Percentiles rank a stretch among this genome's conserved stretches.
phyloP scores from a whole-genome alignment of 169 alveolate genomes.

The Cystoisospora suis region DNA sequence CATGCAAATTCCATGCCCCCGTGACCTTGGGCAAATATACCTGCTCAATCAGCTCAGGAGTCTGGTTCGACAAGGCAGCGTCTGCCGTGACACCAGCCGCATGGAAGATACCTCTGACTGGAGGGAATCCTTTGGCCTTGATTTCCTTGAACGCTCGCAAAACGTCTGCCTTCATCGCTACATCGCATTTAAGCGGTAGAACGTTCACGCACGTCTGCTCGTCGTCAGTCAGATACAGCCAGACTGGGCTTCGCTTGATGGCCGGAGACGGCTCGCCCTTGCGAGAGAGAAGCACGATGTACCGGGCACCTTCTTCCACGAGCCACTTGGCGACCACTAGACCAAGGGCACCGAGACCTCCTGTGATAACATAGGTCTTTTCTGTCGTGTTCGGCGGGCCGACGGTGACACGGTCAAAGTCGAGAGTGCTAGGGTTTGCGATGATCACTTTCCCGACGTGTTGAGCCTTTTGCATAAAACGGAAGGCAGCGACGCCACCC shows the following conservation, averaged over 20 bases:
- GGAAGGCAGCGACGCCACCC: conserved; percentile 71
- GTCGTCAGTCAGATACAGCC: conserved; percentile 40
- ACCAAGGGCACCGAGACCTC: conserved; percentile 71
- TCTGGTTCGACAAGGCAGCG: conserved; percentile 66
- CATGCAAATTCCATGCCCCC: conserved; percentile 81
- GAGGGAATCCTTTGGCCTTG: conserved; percentile 36
- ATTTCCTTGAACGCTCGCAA: conserved; percentile 20
- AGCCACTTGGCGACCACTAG: conserved; percentile 69
- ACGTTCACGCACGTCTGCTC: conserved; percentile 22
- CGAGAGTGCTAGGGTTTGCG: conserved; percentile 62
- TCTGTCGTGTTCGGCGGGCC: not conserved
- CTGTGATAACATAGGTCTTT: conserved; percentile 65
- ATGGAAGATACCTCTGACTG: conserved; percentile 71
- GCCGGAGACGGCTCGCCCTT: conserved; percentile 50
- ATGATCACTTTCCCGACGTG: conserved; percentile 73
- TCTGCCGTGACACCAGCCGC: conserved; percentile 78
- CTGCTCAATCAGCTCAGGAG: conserved; percentile 61
- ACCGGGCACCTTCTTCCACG: conserved; percentile 72
- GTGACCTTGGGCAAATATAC: conserved; percentile 75
- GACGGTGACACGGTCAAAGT: conserved; percentile 3
- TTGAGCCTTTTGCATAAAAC: conserved; percentile 72
- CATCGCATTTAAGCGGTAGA: conserved; percentile 40
- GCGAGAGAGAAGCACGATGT: conserved; percentile 67
- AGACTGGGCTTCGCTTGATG: not conserved
- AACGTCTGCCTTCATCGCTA: conserved; percentile 46